Evolutionary conservation across 192 early-diverging fungal genomes (phyloP), one percentile per base, ranked within the genome.

Genomic region (Podila clonocystis): DNA sequence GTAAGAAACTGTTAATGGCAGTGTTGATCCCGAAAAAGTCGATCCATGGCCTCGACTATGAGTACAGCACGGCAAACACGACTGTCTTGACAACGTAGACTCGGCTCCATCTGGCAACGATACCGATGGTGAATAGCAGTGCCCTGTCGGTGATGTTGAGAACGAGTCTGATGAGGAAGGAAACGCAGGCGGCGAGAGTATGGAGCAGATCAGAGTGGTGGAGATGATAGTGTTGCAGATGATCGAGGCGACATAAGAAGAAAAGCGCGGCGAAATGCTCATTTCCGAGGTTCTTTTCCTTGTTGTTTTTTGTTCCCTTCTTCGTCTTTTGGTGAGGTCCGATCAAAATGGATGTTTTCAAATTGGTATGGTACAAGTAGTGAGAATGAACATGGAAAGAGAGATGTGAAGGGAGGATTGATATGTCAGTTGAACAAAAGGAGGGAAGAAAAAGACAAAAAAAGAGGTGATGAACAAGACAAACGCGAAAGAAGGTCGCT

Each of bases 161-260:
- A 15, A 11, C 12, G 28, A 60, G 60, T 36, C 22, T 9, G 71
- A 11, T 15, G 63, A 73, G 45, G 48, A 22, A 9, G 41, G n/a
- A 13, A 70, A 70, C 17, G 28, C 49, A 11, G 70, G 24, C 1
- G 52, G 50, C 1, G 65, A 72, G 28, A 72, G 65, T 36, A 64
- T 34, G 15, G 65, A 31, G 26, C 49, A 80, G 22, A 80, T 80
- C 36, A 80, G 33, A 7, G 77, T 41, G 24, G 77, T 73, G 0
- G 71, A 80, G n/a, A 80, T 59, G 41, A 80, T 69, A 5, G 71
- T 68, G 29, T 30, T 80, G 48, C 38, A 79, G n/a, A 72, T 20
- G 45, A 79, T 72, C 1, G 76, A 79, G 2, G 61, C 41, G 15
- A 68, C 9, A 26, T 79, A 72, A 4, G 76, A 62, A 0, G 58